These are phyloP conservation scores for Globisporangium megalacanthum DNA, from an alignment of 352 stramenopile genomes.

Conservation along the genomic window DNA sequence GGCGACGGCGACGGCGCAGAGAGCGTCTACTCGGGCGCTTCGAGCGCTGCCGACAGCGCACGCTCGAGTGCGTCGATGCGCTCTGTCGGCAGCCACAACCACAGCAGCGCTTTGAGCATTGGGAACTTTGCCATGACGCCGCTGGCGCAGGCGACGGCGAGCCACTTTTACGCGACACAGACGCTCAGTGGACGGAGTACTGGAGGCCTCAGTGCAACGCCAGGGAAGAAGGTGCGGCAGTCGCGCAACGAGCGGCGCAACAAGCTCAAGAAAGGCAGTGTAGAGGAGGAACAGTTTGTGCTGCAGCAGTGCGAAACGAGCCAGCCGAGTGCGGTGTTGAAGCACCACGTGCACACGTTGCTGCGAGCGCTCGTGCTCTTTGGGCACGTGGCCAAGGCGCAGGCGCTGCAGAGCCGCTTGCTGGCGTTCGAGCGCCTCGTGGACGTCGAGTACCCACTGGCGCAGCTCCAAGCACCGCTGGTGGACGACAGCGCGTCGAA, in stretches of 20 bases:
- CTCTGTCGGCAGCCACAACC: conserved; percentile 79
- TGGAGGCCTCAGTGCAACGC: neutral
- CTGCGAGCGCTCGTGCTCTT: conserved; percentile 57
- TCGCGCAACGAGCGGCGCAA: conserved; percentile 51
- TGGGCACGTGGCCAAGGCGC: conserved; percentile 26
- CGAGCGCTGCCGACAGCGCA: conserved; percentile 50
- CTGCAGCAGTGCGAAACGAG: conserved; percentile 34
- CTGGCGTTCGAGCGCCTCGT: conserved; percentile 33
- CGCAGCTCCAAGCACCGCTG: neutral
- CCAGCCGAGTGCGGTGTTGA: conserved; percentile 31
- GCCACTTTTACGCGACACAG: conserved; percentile 70
- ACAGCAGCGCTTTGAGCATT: conserved; percentile 63
- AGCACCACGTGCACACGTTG: conserved; percentile 28
- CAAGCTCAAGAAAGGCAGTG: conserved; percentile 64
- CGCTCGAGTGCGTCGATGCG: conserved; percentile 56
- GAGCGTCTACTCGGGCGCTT: conserved; percentile 38
- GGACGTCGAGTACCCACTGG: conserved; percentile 16
- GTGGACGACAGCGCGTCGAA: neutral
- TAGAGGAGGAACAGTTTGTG: conserved; percentile 65
- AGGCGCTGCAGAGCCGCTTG: conserved; percentile 39
- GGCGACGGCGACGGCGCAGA: conserved; percentile 26
- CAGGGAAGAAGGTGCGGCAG: conserved; percentile 37
- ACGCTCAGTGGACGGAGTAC: conserved; percentile 15
- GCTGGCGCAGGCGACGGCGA: conserved; percentile 47
- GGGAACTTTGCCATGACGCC: conserved; percentile 68